phyloP scores from a whole-genome alignment of 2,329 filamentous ascomycete genomes.

The Curvularia lunata region DNA sequence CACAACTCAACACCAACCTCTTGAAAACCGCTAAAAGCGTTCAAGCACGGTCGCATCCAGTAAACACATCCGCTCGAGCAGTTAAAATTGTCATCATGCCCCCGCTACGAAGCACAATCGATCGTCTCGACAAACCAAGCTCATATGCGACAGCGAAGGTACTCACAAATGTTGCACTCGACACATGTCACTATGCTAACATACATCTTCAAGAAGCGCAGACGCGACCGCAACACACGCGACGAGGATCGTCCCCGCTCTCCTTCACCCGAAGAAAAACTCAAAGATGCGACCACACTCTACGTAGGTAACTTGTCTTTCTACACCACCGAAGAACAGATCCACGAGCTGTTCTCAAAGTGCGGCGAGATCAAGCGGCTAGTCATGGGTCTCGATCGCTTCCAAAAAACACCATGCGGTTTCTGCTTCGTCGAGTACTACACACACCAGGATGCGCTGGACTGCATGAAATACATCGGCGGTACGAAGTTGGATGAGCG shows the following conservation, averaged over 20 bases:
- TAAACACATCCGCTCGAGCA: not conserved
- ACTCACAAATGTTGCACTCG: slow-evolving; percentile 20
- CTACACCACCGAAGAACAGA: slow-evolving; percentile 98
- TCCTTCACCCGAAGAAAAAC: slow-evolving; percentile 74
- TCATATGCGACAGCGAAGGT: slow-evolving; percentile 90
- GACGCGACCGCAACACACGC: slow-evolving; percentile 65
- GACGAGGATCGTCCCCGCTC: slow-evolving; percentile 60
- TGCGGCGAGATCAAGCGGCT: slow-evolving; percentile 97
- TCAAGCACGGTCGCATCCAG: slow-evolving; percentile 9
- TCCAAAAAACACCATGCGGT: slow-evolving; percentile 96
- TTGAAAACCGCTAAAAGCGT: not conserved
- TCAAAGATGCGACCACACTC: slow-evolving; percentile 88
- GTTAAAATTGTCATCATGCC: slow-evolving; percentile 28
- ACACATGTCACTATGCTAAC: slow-evolving; percentile 10
- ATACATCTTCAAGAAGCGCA: slow-evolving; percentile 67
- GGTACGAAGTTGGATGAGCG: slow-evolving; percentile 98
- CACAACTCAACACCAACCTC: slow-evolving; percentile 1
- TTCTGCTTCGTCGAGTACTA: slow-evolving; percentile 99
- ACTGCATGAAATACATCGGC: slow-evolving; percentile 98
- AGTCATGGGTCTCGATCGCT: slow-evolving; percentile 96
- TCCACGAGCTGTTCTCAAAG: slow-evolving; percentile 94
- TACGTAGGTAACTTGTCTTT: slow-evolving; percentile 99
- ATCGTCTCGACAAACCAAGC: slow-evolving; percentile 90
- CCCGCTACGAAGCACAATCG: slow-evolving; percentile 74
- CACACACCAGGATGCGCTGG: slow-evolving; percentile 93